Conservation (phyloP, 1,139 yeast genomes). For the Kodamaea anthophila region DNA sequence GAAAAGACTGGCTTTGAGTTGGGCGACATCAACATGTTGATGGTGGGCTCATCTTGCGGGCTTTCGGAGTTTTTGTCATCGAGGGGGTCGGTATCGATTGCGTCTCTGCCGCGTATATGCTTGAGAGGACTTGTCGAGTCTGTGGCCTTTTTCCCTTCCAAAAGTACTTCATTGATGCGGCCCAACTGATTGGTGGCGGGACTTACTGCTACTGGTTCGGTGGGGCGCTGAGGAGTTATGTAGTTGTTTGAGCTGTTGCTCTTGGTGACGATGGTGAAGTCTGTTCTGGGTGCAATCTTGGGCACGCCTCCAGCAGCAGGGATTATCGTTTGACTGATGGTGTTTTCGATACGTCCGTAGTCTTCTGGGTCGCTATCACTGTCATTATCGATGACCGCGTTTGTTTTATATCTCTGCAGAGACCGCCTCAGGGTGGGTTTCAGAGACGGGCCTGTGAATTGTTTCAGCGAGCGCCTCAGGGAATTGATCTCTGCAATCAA, state of each 20-base stretch:
- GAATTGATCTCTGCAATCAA: slow-evolving; percentile 18
- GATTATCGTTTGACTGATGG: slow-evolving; percentile 17
- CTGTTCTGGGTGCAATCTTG: slow-evolving; percentile 1
- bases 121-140: slow-evolving; percentile 23
- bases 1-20: slow-evolving; percentile 35
- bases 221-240: slow-evolving; percentile 36
- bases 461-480: slow-evolving; percentile 8
- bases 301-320: slow-evolving; percentile 10
- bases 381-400: slow-evolving; percentile 19
- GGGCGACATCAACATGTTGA: slow-evolving; percentile 29
- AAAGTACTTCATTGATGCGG: slow-evolving; percentile 15
- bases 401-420: slow-evolving; percentile 3
- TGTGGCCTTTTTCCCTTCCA: slow-evolving; percentile 10
- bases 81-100: slow-evolving; percentile 4
- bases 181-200: slow-evolving; percentile 35
- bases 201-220: slow-evolving; percentile 39
- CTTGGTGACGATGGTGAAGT: slow-evolving; percentile 19
- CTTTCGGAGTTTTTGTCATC: slow-evolving; percentile 7
- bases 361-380: slow-evolving; percentile 23
- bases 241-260: slow-evolving; percentile 17
- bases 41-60: slow-evolving; percentile 22
- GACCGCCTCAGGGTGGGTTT: slow-evolving; percentile 3
- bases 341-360: slow-evolving; percentile 15
- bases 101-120: slow-evolving; percentile 7
- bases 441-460: slow-evolving; percentile 1